These are phyloP conservation scores for Aspergillus kassunensis DNA, from an alignment of 495 filamentous ascomycete genomes.

Conservation along the genomic window DNA sequence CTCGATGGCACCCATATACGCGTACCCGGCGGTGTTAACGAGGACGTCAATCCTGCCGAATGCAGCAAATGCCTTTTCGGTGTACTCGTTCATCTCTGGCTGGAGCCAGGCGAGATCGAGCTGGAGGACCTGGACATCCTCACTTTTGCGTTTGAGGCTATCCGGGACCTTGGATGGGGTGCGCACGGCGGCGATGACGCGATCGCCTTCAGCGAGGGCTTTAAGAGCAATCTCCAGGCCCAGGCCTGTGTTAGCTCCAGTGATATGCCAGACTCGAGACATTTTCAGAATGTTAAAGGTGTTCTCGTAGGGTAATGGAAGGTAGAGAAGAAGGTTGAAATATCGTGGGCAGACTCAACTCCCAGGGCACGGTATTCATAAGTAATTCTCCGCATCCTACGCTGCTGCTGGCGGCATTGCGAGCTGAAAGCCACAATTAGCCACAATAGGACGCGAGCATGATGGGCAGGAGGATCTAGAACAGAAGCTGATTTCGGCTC, in stretches of 20 bases:
- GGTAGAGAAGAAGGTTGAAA: too few species aligned
- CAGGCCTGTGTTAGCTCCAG: conserved; percentile 8
- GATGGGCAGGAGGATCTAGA: too few species aligned
- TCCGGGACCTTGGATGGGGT: conserved; percentile 7
- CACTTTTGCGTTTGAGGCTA: not conserved
- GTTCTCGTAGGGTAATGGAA: too few species aligned
- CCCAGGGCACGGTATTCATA: too few species aligned
- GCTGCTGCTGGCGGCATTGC: too few species aligned
- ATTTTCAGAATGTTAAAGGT: not conserved
- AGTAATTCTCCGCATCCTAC: too few species aligned
- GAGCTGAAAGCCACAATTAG: too few species aligned
- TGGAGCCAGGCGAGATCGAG: conserved; percentile 5
- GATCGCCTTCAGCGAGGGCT: conserved; percentile 3
- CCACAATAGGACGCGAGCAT: too few species aligned
- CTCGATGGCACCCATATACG: conserved; percentile 9
- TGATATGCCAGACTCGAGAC: conserved; percentile 10
- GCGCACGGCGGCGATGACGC: conserved; percentile 8
- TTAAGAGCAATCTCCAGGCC: conserved; percentile 7
- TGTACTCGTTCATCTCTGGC: not conserved
- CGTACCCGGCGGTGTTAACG: conserved; percentile 6
- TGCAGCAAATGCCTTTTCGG: not conserved
- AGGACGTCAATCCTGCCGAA: conserved; percentile 3
- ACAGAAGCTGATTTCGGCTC: too few species aligned
- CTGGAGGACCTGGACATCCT: conserved; percentile 2
- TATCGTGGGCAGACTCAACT: too few species aligned